These are phyloP conservation scores for Sporothrix phasma DNA, from an alignment of 2,329 filamentous ascomycete genomes.

Conservation along the genomic window DNA sequence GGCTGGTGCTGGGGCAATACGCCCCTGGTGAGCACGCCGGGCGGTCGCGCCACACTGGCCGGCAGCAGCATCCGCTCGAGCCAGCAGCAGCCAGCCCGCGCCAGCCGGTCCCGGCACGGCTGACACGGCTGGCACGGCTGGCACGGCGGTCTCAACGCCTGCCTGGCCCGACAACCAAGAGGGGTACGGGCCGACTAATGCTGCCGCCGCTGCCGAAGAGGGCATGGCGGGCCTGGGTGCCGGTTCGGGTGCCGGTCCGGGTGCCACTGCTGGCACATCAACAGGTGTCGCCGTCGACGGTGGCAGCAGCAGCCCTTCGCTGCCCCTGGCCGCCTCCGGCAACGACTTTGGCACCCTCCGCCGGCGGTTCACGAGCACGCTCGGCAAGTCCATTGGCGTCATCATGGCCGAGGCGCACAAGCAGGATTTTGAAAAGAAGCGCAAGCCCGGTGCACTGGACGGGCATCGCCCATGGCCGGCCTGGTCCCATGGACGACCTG, in stretches of 20 bases:
- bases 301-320: background rate
- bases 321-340: background rate
- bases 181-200: background rate
- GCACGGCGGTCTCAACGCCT: background rate
- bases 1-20: background rate
- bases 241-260: background rate
- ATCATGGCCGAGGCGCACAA: conserved; percentile 78
- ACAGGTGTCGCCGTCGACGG: background rate
- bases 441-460: conserved; percentile 27
- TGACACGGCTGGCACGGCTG: background rate
- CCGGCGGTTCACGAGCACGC: conserved; percentile 26
- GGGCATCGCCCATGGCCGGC: background rate
- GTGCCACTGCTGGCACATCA: background rate
- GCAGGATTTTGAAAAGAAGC: conserved; percentile 83
- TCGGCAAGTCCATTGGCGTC: conserved; percentile 34
- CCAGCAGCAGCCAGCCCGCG: background rate
- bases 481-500: conserved; percentile 7
- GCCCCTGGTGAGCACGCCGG: background rate
- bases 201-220: background rate
- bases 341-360: conserved; percentile 19
- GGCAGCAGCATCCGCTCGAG: background rate
- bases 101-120: too few relatives aligned
- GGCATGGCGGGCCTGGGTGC: conserved; percentile 5
- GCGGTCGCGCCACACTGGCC: background rate
- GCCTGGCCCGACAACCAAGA: background rate